Evolutionary conservation across 106 monocot species (phyloP), one percentile per base, ranked within the genome.

Genomic region (Iris macrosiphon): DNA sequence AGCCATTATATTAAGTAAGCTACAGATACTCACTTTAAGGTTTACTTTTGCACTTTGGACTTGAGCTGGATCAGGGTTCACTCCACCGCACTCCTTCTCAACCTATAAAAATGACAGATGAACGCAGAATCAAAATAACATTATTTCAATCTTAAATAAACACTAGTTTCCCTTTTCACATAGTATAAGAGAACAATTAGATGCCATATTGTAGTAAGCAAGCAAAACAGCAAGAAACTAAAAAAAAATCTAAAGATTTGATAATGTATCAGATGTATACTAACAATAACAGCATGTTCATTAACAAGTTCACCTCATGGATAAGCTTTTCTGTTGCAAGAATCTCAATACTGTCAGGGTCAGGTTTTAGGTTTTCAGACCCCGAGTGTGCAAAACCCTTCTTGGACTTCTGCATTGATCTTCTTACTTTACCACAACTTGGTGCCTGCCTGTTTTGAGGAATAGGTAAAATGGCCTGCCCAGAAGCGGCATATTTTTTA

Each of bases 241-340:
- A 35, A 35, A 10, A 28, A 51, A 51, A 49, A 5, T 19, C 3
- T 31, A 51, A 29, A 51, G 3, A n/a, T n/a, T n/a, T n/a, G n/a
- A n/a, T n/a, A n/a, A n/a, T n/a, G n/a, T n/a, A n/a, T n/a, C n/a
- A n/a, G n/a, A n/a, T 28, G 10, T 10, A 35, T 35, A 16, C 15
- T 15, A 53, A 53, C 13, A 1, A 53, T 33, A n/a, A 53, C 52
- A 26, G 28, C 27, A 49, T 37, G 33, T 55, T 17, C 5, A 4
- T 1, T 13, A 42, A 29, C 21, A 1, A 6, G 22, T 16, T 43
- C 42, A 75, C 80, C 75, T 77, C 76, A 32, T 57, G 24, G 33
- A 82, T 61, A 39, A 82, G 59, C 55, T 72, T 69, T 34, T 77
- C 73, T 4, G 77, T 82, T 31, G 63, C 50, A 60, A 28, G 69